A percentile compares a stretch with the other conserved stretches of the same genome.
These are phyloP conservation scores for Cladobotryum mycophilum DNA, from an alignment of 2,329 filamentous ascomycete genomes.

Conservation along the genomic window DNA sequence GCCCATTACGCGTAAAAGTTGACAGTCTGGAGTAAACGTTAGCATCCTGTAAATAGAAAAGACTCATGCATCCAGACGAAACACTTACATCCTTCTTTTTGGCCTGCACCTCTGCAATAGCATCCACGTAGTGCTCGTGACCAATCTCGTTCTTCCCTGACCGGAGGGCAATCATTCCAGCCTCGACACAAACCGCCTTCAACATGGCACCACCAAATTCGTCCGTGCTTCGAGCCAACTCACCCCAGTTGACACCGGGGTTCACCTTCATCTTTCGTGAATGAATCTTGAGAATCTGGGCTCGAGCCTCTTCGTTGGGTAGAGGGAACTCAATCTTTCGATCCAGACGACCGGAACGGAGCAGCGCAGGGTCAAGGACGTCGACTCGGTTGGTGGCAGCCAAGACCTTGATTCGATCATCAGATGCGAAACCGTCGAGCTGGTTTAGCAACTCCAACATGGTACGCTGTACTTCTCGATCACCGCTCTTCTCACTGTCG, in stretches of 20 bases:
- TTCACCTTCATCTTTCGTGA: conserved; percentile 98
- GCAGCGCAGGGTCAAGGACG: conserved; percentile 83
- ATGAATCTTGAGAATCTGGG: conserved; percentile 96
- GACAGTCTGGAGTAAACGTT: conserved; percentile 39
- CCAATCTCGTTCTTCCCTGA: conserved; percentile 94
- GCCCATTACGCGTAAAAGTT: conserved; percentile 47
- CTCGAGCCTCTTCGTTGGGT: conserved; percentile 93
- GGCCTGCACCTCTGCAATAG: conserved; percentile 89
- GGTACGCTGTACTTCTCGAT: conserved; percentile 94
- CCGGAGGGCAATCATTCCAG: conserved; percentile 95
- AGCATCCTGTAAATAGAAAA: conserved; percentile 1
- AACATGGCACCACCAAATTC: conserved; percentile 97
- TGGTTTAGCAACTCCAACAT: conserved; percentile 99
- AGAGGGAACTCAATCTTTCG: conserved; percentile 98
- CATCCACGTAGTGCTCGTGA: conserved; percentile 98
- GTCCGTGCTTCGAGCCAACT: conserved; percentile 92
- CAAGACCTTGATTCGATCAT: conserved; percentile 93
- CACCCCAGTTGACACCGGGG: conserved; percentile 87
- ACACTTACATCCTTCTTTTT: conserved; percentile 82
- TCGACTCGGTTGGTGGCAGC: conserved; percentile 93
- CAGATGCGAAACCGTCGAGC: conserved; percentile 93
- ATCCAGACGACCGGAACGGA: conserved; percentile 87
- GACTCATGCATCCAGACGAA: background rate
- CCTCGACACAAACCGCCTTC: conserved; percentile 97
- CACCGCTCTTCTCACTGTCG: conserved; percentile 96